Conservation (phyloP, 2,329 filamentous ascomycete genomes). For the Diaporthe nobilis region DNA sequence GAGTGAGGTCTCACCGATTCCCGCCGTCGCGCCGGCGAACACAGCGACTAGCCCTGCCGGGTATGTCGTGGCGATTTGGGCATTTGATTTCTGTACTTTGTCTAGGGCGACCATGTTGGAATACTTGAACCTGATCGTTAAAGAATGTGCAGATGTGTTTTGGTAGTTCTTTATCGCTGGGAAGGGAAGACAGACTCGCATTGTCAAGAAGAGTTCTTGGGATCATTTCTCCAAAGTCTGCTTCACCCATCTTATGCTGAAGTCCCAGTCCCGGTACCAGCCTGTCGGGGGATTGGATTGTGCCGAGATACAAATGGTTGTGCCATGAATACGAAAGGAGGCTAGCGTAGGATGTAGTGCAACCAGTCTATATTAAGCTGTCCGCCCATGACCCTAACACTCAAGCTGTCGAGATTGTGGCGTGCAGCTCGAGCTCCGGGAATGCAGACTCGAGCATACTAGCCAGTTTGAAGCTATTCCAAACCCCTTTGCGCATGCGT, state of each 20-base stretch:
- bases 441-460: background rate
- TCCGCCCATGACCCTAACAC: no score
- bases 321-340: constrained; percentile 18
- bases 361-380: background rate
- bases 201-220: background rate
- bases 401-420: background rate
- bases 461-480: background rate
- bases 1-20: constrained; percentile 66
- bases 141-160: background rate
- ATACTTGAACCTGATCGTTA: background rate
- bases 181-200: no score
- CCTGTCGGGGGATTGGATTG: background rate
- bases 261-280: background rate
- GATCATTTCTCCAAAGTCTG: background rate
- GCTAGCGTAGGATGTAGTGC: constrained; percentile 5
- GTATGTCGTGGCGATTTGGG: constrained; percentile 48
- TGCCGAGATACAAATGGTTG: constrained; percentile 20
- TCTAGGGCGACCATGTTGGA: constrained; percentile 28
- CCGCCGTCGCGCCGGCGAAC: constrained; percentile 68
- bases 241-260: background rate
- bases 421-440: background rate
- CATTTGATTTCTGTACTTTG: constrained; percentile 55
- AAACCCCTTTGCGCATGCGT: background rate
- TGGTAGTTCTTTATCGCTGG: background rate
- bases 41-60: constrained; percentile 57